Percentiles rank a stretch among this genome's conserved stretches.
Conservation (phyloP, 2,329 filamentous ascomycete genomes). For the Leptodontidium sp. region DNA sequence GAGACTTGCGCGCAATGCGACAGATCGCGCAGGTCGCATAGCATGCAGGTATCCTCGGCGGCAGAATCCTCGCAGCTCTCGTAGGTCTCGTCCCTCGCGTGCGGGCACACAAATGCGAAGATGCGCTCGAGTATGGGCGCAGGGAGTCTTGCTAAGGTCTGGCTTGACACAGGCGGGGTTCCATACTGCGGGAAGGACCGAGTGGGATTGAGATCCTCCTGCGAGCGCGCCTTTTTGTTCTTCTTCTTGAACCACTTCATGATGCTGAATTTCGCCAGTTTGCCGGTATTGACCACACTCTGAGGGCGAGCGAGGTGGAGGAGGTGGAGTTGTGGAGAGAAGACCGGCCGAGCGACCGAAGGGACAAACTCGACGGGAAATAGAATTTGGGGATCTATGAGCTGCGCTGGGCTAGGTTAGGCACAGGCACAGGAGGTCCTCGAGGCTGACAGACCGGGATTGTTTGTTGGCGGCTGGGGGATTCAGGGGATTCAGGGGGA, state of each 20-base stretch:
- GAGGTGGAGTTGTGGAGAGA: constrained; percentile 3
- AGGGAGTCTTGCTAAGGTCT: constrained; percentile 60
- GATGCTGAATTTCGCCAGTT: constrained; percentile 40
- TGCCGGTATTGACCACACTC: constrained; percentile 29
- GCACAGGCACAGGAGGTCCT: not conserved
- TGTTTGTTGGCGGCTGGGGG: constrained; percentile 22
- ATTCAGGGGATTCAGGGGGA: constrained; percentile 8
- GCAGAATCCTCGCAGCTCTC: constrained; percentile 84
- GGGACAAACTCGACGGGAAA: constrained; percentile 3
- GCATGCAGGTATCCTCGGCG: constrained; percentile 84
- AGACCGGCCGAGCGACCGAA: not conserved
- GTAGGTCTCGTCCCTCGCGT: constrained; percentile 79
- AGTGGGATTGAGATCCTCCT: constrained; percentile 16
- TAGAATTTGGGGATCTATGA: not conserved
- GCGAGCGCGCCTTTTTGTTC: constrained; percentile 27
- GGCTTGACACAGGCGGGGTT: constrained; percentile 35
- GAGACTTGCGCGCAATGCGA: constrained; percentile 80
- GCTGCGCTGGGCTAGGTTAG: not conserved
- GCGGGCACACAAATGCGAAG: constrained; percentile 84
- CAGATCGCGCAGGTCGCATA: constrained; percentile 91
- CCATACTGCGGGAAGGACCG: constrained; percentile 25
- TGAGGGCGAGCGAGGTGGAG: constrained; percentile 5
- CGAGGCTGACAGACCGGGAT: constrained; percentile 29
- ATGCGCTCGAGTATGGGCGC: constrained; percentile 76
- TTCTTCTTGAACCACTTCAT: constrained; percentile 44